phyloP scores from a whole-genome alignment of 371 early-diverging fungal species.

The Funneliformis caledonium region DNA sequence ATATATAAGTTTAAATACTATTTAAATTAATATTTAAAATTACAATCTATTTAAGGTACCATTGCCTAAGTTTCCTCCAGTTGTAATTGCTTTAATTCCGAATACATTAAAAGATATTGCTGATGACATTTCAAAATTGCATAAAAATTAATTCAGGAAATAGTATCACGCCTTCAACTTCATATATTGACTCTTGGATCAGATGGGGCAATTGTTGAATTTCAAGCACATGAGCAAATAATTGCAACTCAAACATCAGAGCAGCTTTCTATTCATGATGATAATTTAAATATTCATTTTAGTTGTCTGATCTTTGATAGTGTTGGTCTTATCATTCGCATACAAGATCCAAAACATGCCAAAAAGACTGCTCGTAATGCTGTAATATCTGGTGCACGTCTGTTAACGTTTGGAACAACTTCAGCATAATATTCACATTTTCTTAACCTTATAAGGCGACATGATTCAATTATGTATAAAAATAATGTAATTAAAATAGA shows the following conservation, averaged over 20 bases:
- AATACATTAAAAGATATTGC: neutral
- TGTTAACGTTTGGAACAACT: neutral
- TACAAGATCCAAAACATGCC: neutral
- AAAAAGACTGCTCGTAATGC: neutral
- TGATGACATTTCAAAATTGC: neutral
- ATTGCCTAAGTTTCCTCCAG: neutral
- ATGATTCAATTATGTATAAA: neutral
- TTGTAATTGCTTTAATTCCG: neutral
- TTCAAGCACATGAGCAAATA: neutral
- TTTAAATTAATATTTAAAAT: too few relatives aligned
- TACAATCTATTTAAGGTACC: neutral
- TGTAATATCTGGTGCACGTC: neutral
- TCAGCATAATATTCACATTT: neutral
- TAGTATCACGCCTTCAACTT: neutral
- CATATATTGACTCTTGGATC: slow-evolving; percentile 1
- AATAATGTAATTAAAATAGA: slow-evolving; percentile 7
- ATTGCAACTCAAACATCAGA: neutral
- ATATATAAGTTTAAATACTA: neutral
- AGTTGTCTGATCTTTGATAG: neutral
- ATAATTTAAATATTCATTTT: slow-evolving; percentile 9
- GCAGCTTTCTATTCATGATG: neutral
- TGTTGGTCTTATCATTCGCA: neutral
- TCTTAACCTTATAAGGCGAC: neutral
- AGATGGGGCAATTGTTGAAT: slow-evolving; percentile 8
- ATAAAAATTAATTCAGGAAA: neutral